Conservation (phyloP, 1,139 yeast species). For the Pichia sp. region DNA sequence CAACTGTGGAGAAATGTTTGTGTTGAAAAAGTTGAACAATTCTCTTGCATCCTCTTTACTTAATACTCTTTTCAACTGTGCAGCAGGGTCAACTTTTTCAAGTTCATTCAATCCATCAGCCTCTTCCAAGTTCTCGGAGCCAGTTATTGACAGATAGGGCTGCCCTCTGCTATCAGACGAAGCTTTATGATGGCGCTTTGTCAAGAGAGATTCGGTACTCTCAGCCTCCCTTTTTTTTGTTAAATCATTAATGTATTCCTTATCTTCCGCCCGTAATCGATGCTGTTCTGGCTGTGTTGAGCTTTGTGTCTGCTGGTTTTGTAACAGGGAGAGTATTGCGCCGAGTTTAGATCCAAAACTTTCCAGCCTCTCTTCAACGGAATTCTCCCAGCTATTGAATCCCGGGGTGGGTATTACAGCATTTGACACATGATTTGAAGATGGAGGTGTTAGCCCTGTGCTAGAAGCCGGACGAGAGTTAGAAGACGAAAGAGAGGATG, state of each 20-base stretch:
- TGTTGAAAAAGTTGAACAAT: slow-evolving; percentile 49
- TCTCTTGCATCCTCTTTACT: slow-evolving; percentile 44
- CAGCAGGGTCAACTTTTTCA: background rate
- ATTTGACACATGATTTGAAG: background rate
- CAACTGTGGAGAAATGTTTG: slow-evolving; percentile 57
- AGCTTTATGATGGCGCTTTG: background rate
- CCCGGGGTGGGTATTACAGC: background rate
- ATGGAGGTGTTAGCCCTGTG: background rate
- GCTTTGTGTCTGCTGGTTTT: slow-evolving; percentile 16
- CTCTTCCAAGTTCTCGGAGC: background rate
- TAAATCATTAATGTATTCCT: background rate
- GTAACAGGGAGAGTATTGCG: slow-evolving; percentile 24
- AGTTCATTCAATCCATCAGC: background rate
- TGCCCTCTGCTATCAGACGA: background rate
- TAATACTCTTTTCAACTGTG: slow-evolving; percentile 25
- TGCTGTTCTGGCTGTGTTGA: background rate
- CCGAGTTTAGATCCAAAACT: slow-evolving; percentile 30
- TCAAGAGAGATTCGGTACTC: too few relatives aligned
- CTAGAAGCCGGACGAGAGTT: background rate
- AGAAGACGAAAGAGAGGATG: background rate
- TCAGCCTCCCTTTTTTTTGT: background rate
- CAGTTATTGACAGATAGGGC: background rate
- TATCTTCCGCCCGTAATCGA: background rate
- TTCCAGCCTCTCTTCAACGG: slow-evolving; percentile 35
- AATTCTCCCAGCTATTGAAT: slow-evolving; percentile 26